Evolutionary conservation across 2,329 filamentous ascomycete species (phyloP).

Genomic region (Arthrobotrys sphaeroides): DNA sequence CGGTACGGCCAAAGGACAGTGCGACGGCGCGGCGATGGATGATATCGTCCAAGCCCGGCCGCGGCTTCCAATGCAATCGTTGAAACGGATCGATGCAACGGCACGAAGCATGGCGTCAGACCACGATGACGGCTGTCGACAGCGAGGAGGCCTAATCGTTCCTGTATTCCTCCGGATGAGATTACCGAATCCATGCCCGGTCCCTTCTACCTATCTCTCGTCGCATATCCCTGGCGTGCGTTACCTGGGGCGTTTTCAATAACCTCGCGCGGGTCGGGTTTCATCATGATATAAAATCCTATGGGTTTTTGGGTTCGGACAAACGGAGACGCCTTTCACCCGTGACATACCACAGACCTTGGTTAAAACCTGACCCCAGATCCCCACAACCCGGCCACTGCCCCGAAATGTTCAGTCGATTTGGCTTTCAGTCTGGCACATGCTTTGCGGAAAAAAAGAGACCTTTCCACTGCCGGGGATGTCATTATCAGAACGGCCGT

Average conservation of each 20-base stretch:
- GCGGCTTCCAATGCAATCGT: neutral
- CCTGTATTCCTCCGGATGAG: slow-evolving; percentile 25
- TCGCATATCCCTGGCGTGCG: slow-evolving; percentile 1
- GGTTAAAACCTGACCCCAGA: slow-evolving; percentile 18
- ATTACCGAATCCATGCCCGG: slow-evolving; percentile 43
- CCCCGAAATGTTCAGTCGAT: slow-evolving; percentile 10
- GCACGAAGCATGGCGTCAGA: slow-evolving; percentile 21
- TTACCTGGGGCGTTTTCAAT: neutral
- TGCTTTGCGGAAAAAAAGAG: slow-evolving; percentile 17
- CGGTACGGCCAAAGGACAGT: slow-evolving; percentile 10
- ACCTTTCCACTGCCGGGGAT: slow-evolving; percentile 10
- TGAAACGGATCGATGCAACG: slow-evolving; percentile 21
- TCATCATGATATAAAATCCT: slow-evolving; percentile 21
- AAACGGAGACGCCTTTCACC: slow-evolving; percentile 54
- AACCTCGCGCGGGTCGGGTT: slow-evolving; percentile 31
- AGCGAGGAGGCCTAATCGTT: neutral
- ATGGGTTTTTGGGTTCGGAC: slow-evolving; percentile 32
- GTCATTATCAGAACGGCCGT: slow-evolving; percentile 5
- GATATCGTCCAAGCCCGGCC: slow-evolving; percentile 49
- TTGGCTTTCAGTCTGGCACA: neutral
- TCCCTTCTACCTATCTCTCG: slow-evolving; percentile 41
- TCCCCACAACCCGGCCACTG: slow-evolving; percentile 52
- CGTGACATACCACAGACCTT: slow-evolving; percentile 30
- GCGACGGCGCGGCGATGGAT: slow-evolving; percentile 1
- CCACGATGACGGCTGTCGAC: slow-evolving; percentile 11